Evolutionary conservation across 2,329 filamentous ascomycete species (phyloP).

Genomic region (Tothia fuscella): DNA sequence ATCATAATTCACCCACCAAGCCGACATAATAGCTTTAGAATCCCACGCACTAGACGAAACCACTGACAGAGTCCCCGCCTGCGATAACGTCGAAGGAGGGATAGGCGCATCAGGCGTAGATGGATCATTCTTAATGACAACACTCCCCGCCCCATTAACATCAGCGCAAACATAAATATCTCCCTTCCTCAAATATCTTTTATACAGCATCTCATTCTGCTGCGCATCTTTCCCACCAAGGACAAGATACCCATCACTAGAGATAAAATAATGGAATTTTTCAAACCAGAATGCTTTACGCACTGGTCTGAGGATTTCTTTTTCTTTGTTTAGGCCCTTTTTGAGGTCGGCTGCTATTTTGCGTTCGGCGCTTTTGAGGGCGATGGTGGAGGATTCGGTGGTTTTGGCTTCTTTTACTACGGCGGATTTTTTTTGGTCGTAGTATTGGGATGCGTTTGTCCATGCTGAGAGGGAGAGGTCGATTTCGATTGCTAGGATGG

Average conservation of each 20-base stretch:
- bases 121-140: constrained; percentile 81
- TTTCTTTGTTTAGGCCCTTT: constrained; percentile 83
- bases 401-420: constrained; percentile 84
- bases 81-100: constrained; percentile 78
- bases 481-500: constrained; percentile 63
- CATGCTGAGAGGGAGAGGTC: constrained; percentile 72
- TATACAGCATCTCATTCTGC: constrained; percentile 89
- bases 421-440: constrained; percentile 74
- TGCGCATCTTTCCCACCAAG: constrained; percentile 78
- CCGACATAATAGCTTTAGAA: constrained; percentile 87
- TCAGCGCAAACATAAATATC: constrained; percentile 91
- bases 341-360: constrained; percentile 80
- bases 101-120: constrained; percentile 72
- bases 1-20: constrained; percentile 87
- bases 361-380: constrained; percentile 78
- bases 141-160: constrained; percentile 67
- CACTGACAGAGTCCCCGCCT: constrained; percentile 76
- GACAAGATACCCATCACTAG: constrained; percentile 87
- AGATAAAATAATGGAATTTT: constrained; percentile 92
- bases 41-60: constrained; percentile 89
- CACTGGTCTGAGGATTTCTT: constrained; percentile 71
- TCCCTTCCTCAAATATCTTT: constrained; percentile 70
- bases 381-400: constrained; percentile 63
- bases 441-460: constrained; percentile 85
- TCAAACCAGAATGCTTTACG: constrained; percentile 89